Percentiles rank a stretch among this genome's conserved stretches.
These are phyloP conservation scores for Schizosaccharomyces cryophilus DNA, from an alignment of 805 yeast species.

Conservation along the genomic window DNA sequence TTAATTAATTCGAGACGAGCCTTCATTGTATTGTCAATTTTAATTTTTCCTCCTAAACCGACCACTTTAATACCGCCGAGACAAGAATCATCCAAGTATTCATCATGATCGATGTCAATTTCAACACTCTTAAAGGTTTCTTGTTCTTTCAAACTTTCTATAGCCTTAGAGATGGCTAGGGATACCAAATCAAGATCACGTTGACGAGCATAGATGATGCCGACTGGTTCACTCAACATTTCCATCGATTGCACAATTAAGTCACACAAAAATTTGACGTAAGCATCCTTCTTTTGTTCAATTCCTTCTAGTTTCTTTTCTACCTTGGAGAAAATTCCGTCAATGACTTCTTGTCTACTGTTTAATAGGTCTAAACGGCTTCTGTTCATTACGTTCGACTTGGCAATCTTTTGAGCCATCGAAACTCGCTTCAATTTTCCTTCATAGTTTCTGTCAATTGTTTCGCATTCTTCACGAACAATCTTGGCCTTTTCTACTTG, in stretches of 20 bases:
- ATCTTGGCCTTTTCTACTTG: conserved; percentile 91
- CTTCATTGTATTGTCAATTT: conserved; percentile 76
- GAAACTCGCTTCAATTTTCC: conserved; percentile 73
- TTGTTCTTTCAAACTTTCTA: conserved; percentile 35
- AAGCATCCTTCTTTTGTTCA: conserved; percentile 29
- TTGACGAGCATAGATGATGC: conserved; percentile 43
- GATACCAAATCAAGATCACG: conserved; percentile 35
- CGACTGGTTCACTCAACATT: conserved; percentile 29
- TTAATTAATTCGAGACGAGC: conserved; percentile 71
- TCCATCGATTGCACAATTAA: conserved; percentile 41
- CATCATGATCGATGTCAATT: conserved; percentile 29
- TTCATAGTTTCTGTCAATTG: conserved; percentile 60
- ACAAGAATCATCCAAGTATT: conserved; percentile 31
- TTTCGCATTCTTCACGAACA: conserved; percentile 75
- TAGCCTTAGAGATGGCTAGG: conserved; percentile 36
- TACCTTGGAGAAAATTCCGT: conserved; percentile 49
- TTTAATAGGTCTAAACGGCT: conserved; percentile 74
- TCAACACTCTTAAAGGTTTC: conserved; percentile 29
- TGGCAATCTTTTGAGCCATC: conserved; percentile 81
- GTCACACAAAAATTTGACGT: conserved; percentile 45
- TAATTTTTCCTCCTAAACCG: conserved; percentile 57
- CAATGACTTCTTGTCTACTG: conserved; percentile 61
- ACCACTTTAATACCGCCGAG: conserved; percentile 71
- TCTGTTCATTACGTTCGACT: conserved; percentile 86
- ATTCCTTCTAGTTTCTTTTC: conserved; percentile 33